Conservation (phyloP, 2,329 filamentous ascomycete genomes). For the Lanzia echinophila region DNA sequence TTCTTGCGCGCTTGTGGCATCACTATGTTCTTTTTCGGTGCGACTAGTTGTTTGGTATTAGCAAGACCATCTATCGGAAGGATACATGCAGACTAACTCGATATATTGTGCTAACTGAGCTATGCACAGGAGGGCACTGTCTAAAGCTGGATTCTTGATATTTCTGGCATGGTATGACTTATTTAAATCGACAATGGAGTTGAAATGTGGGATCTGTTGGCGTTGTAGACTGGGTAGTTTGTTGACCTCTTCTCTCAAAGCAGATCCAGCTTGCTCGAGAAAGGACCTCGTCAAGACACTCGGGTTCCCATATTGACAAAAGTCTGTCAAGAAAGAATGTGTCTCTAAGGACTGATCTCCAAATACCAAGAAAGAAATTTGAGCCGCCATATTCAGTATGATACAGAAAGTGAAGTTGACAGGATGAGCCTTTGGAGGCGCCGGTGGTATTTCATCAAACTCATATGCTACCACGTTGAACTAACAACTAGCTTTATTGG, state of each 20-base stretch:
- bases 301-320: constrained; percentile 40
- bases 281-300: constrained; percentile 54
- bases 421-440: background rate
- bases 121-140: constrained; percentile 58
- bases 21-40: constrained; percentile 8
- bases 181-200: constrained; percentile 56
- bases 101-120: constrained; percentile 64
- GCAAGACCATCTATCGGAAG: background rate
- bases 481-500: background rate
- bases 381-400: constrained; percentile 17
- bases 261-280: constrained; percentile 50
- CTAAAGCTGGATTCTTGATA: constrained; percentile 53
- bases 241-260: constrained; percentile 54
- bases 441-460: constrained; percentile 7
- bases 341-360: constrained; percentile 67
- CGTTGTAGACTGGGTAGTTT: constrained; percentile 50
- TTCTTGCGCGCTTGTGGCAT: background rate
- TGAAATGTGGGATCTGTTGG: constrained; percentile 53
- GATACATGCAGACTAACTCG: constrained; percentile 43
- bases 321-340: constrained; percentile 53
- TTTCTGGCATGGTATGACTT: constrained; percentile 54
- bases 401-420: constrained; percentile 5
- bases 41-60: background rate
- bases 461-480: constrained; percentile 1
- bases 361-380: constrained; percentile 55